Evolutionary conservation across 2,329 filamentous ascomycete genomes (phyloP), one percentile per base, ranked within the genome.

Genomic region (Pezicula rhizophila): DNA sequence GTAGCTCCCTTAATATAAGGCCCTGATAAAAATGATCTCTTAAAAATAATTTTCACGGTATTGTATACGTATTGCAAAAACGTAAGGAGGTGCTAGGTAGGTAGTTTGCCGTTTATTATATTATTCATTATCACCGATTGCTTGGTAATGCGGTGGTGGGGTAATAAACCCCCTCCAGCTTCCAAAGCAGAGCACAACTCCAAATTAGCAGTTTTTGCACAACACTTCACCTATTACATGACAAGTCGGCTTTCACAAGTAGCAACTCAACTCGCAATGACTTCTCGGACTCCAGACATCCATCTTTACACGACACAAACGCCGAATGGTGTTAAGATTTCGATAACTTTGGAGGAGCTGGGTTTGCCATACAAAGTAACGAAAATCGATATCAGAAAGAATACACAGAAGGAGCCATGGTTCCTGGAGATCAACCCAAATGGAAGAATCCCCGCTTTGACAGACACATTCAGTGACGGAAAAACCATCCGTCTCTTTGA

Each of bases 391-490:
- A 77, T 95, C 51, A 71, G 66, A 54, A 86, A 87, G 54, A 87
- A 89, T 65, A 77, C 73, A n/a, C 89, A 95, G 61, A 95, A 93
- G 60, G 79, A 92, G 66, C 80, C 80, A 14, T 95, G 88, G 89
- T 96, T 92, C 70, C 78, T 95, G 25, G 82, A 84, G 46, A 95
- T 96, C 70, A 96, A 96, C 69, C 90, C 90, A 55, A 96, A 96
- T 66, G 90, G 90, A 55, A 86, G 90, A 57, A 95, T 96, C 60
- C 91, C 90, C 4, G 90, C 90, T 49, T 61, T 96, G 45, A 93
- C 87, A 7, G 90, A 96, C 68, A 87, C 76, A 6, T 85, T 87
- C 65, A 73, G 74, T 5, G 84, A 93, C 65, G 87, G 88, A 57
- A 72, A 85, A 65, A 72, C 74, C 31, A 89, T 95, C 64, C 76